Evolutionary conservation across 2,329 filamentous ascomycete genomes (phyloP), one percentile per base, ranked within the genome.

Genomic region (Exophiala aquamarina): DNA sequence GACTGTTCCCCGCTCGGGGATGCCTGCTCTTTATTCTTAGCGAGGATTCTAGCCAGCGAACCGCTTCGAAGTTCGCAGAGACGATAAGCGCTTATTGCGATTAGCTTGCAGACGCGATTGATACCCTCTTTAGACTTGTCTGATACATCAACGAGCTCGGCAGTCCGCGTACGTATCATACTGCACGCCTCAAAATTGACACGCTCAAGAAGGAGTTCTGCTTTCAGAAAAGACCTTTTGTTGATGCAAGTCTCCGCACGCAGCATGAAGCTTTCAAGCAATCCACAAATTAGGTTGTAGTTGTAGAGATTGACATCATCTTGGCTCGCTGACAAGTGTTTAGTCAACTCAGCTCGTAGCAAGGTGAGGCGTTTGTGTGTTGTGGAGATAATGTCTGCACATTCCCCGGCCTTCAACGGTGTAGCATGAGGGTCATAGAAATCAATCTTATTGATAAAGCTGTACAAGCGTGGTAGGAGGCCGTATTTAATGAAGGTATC

Each of bases 31-130:
- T 36, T 14, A 29, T 32, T 32, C 28, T 42, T 39, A 11, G 44
- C 17, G 14, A 47, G 14, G 11, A 41, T 35, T 5, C 34, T 47
- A 11, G 38, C 26, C 18, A 54, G 28, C 10, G 50, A 41, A 4
- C 50, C 53, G 35, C 53, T 51, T 39, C 53, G 50, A 14, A 56
- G 44, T 40, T 56, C 53, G 31, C 53, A 56, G 15, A 56, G 49
- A 39, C 53, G 31, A 39, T 42, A 56, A 4, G 53, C 47, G 36
- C 53, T 56, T 33, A 56, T 32, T 2, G 53, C 53, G 20, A 56
- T 51, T 29, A 56, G 39, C 39, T 56, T 56, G 42, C 50, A 56
- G 17, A 56, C 32, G 6, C 50, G 50, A 31, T 56, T 56, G 41
- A 56, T 56, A 31, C 53, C 53, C 17, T 54, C 44, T 29, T 44